Evolutionary conservation across 2,329 filamentous ascomycete genomes (phyloP), one percentile per base, ranked within the genome.

Genomic region (Penicillium thymicola): DNA sequence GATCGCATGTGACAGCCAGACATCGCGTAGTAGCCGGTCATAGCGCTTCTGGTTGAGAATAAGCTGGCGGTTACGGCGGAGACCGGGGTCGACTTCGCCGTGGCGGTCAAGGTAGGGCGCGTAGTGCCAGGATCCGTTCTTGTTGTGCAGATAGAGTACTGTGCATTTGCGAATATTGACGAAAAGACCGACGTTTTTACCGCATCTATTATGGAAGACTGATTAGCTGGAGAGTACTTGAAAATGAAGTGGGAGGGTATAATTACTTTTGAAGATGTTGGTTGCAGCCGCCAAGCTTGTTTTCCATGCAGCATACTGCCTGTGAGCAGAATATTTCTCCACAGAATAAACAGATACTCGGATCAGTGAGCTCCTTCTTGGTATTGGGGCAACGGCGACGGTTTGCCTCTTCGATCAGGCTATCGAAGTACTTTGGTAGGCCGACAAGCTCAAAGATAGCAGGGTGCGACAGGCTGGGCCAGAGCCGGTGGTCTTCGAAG

Each of bases 271-370:
- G 78, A 79, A 96, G 86, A 76, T 99, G 94, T 76, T 95, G 90
- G 73, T 93, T 92, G 62, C 90, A 93, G 32, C 95, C 92, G 44
- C 92, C 92, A 58, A 90, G 83, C 61, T 81, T 84, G 58, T 86
- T 86, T 30, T 71, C 66, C 69, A 90, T 85, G 72, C 94, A 99
- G 77, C 94, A 99, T 45, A 92, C 88, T 44, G 89, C 91, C 78
- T 99, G 94, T 10, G 89, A 91, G 75, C 94, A 99, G 75, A 97
- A 93, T 40, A 99, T 90, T n/a, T 92, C 92, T 34, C 94, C 93
- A 70, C 94, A 99, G 77, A 97, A 91, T 38, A 99, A 82, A 70
- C 94, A 99, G 37, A 99, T 85, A 62, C 89, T 90, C 0, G 94
- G 92, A 72, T 99, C 95, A 2, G 87, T 88, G 49, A 99, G 78